Base-by-base conservation (phyloP, 2,329 filamentous ascomycete species). In the Aschersonia sp. region DNA sequence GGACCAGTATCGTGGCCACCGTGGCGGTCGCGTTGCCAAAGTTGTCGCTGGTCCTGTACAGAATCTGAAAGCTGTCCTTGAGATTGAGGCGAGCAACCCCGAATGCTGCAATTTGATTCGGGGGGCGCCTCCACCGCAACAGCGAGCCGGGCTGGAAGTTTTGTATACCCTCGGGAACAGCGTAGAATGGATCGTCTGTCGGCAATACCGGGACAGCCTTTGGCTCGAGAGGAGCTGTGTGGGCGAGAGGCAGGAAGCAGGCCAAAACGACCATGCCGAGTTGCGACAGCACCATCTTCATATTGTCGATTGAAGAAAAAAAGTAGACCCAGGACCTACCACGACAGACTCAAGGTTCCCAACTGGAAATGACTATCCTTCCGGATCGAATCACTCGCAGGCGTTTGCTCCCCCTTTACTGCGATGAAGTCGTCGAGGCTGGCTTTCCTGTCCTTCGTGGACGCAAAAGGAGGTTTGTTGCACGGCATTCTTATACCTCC, bases 41-140 rank as follows among this genome's bases (percentile, higher is more conserved):
- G 32, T 55, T 60, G 46, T 69, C 61, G 0, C 58, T 64, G 6
- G 67, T 67, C 3, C 67, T 59, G 49, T 68, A 69, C 1, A 68
- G 57, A 40, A 70, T 56, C 47, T 70, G 63, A 44, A 56, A 47
- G 6, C 48, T 49, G 7, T 50, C 46, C 4, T 53, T 22, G 9
- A 59, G 43, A 45, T 56, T 52, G 31, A 35, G 5, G 5, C 22
- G 42, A 58, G 1, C 60, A 22, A 50, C 5, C 14, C 49, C 48
- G 33, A 50, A 55, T 2, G 47, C 47, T 7, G 51, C 46, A 5
- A 56, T 49, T 3, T 39, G 30, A 2, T 48, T 40, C 1, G 53
- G 54, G 5, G 53, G 39, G 7, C 45, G 30, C 14, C 54, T 45
- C 30, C 52, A 44, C 1, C 42, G 42, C 30, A 56, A 45, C 6